Conservation (phyloP, 139 green algal species). For the Picochlorum sp. region DNA sequence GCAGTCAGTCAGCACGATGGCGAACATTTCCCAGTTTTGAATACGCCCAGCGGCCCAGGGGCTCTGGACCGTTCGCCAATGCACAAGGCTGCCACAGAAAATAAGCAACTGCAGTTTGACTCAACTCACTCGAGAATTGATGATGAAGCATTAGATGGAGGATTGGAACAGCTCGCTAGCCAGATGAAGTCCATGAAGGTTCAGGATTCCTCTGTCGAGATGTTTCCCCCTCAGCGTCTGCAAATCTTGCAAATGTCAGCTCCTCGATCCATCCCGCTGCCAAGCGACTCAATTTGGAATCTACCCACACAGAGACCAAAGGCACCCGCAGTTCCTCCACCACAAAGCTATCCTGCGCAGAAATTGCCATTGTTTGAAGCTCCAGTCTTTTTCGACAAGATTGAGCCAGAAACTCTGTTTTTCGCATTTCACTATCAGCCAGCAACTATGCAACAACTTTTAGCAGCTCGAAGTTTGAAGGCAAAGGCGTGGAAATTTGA, state of each 20-base stretch:
- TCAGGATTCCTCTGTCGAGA: slow-evolving; percentile 2
- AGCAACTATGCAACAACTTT: slow-evolving; percentile 76
- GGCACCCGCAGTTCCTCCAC: slow-evolving; percentile 38
- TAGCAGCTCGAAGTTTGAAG: slow-evolving; percentile 89
- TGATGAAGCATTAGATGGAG: neutral
- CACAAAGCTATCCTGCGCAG: slow-evolving; percentile 62
- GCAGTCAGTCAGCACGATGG: neutral
- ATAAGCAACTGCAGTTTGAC: neutral
- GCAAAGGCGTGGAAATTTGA: slow-evolving; percentile 90
- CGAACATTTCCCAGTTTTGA: neutral
- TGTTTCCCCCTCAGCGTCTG: slow-evolving; percentile 13
- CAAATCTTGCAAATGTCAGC: slow-evolving; percentile 25
- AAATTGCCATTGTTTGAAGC: slow-evolving; percentile 57
- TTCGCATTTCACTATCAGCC: slow-evolving; percentile 98
- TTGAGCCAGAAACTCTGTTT: slow-evolving; percentile 94
- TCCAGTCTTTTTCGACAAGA: slow-evolving; percentile 75
- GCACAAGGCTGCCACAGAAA: too few species aligned
- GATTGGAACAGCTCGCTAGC: neutral
- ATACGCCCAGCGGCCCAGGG: too few species aligned
- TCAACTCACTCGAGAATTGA: neutral
- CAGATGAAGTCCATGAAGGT: slow-evolving; percentile 11
- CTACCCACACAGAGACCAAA: slow-evolving; percentile 31
- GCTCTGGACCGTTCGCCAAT: neutral
- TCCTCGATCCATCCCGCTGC: slow-evolving; percentile 51
- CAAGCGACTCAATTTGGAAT: slow-evolving; percentile 44